These are phyloP conservation scores for Ganoderma multipileum DNA, from an alignment of 1,284 basidiomycete species.

Conservation along the genomic window DNA sequence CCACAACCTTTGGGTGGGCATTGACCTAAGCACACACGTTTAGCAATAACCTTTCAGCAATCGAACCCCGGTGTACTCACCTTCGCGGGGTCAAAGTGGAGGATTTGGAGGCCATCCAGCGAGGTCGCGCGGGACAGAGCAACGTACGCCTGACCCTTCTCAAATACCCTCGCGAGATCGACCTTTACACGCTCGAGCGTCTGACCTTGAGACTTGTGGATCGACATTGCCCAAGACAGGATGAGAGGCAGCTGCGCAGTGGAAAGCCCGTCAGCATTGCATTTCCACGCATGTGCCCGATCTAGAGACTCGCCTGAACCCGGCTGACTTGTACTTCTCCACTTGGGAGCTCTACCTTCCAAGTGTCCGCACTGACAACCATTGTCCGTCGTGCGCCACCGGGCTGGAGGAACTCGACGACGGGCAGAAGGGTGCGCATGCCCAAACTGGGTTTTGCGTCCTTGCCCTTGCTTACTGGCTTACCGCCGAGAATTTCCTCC, in stretches of 20 bases:
- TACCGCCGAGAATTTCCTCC: slow-evolving; percentile 36
- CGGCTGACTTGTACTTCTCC: slow-evolving; percentile 82
- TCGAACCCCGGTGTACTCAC: slow-evolving; percentile 44
- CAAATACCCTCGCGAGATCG: slow-evolving; percentile 83
- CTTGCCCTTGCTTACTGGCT: slow-evolving; percentile 35
- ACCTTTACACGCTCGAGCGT: slow-evolving; percentile 88
- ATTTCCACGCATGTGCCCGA: neutral
- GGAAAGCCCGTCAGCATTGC: neutral
- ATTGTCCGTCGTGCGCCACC: slow-evolving; percentile 50
- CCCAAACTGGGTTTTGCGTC: slow-evolving; percentile 27
- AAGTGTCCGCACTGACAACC: slow-evolving; percentile 69
- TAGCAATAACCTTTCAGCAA: neutral
- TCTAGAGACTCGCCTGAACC: slow-evolving; percentile 60
- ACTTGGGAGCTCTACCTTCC: slow-evolving; percentile 86
- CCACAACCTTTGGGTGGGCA: slow-evolving; percentile 46
- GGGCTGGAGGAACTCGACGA: slow-evolving; percentile 44
- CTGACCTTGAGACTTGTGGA: slow-evolving; percentile 94
- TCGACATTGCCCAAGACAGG: slow-evolving; percentile 91
- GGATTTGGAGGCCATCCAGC: slow-evolving; percentile 83
- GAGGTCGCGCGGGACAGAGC: slow-evolving; percentile 92
- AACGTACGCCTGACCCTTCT: slow-evolving; percentile 93
- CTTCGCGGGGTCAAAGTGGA: slow-evolving; percentile 79
- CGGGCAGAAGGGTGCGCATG: slow-evolving; percentile 35
- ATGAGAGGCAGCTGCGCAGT: slow-evolving; percentile 74
- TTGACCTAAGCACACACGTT: slow-evolving; percentile 38